Percentiles rank a stretch among this genome's conserved stretches.
Evolutionary conservation across 1,139 yeast species (phyloP).

Genomic region (Hemisphaericaspora subhashii): DNA sequence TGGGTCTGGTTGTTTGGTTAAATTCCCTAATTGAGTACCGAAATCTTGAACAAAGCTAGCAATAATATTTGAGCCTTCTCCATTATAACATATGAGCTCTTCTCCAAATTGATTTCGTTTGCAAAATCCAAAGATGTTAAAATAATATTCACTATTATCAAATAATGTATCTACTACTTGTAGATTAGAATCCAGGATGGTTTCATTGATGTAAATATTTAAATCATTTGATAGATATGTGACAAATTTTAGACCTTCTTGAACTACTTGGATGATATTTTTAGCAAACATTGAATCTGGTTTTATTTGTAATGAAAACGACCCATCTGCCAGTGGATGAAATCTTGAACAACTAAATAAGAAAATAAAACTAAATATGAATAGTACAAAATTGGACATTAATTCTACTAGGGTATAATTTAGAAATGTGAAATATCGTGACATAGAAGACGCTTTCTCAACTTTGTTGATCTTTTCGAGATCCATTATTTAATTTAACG

Average conservation of each 20-base stretch:
- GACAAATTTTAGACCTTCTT: slow-evolving; percentile 50
- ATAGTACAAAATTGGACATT: background rate
- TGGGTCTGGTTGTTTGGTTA: slow-evolving; percentile 39
- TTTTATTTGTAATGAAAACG: slow-evolving; percentile 7
- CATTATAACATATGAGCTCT: slow-evolving; percentile 31
- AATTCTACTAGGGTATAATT: slow-evolving; percentile 1
- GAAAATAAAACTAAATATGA: background rate
- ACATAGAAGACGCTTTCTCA: background rate
- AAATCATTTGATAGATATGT: slow-evolving; percentile 60
- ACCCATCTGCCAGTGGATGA: background rate
- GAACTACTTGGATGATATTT: slow-evolving; percentile 11
- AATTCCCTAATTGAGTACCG: slow-evolving; percentile 45
- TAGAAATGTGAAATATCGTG: too few relatives aligned
- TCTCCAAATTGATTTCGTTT: slow-evolving; percentile 25
- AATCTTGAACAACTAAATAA: slow-evolving; percentile 2
- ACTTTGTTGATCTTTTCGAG: background rate
- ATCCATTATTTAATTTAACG: background rate
- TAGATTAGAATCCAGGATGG: slow-evolving; percentile 26
- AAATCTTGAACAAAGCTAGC: slow-evolving; percentile 50
- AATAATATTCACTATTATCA: slow-evolving; percentile 38
- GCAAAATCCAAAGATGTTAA: slow-evolving; percentile 54
- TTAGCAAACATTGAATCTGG: slow-evolving; percentile 11
- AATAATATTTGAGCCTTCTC: slow-evolving; percentile 47
- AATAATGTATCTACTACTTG: slow-evolving; percentile 47
- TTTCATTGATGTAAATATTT: slow-evolving; percentile 24